phyloP scores from a whole-genome alignment of 305 asterid genomes.

The Solanum hybrid region DNA sequence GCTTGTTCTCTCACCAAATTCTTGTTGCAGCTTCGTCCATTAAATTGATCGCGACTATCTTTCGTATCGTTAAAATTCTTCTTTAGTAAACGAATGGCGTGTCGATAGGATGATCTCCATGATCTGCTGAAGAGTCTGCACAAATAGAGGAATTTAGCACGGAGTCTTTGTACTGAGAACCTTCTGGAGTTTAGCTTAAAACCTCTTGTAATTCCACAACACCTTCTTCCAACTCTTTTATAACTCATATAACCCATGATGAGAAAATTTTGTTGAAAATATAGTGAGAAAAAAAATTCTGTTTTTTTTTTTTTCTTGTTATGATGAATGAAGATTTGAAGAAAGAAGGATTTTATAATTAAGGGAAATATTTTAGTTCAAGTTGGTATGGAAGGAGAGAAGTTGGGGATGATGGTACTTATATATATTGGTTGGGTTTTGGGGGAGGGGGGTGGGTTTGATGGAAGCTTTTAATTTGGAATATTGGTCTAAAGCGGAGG shows the following conservation, averaged over 20 bases:
- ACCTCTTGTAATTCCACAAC: slow-evolving; percentile 22
- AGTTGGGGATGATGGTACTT: not conserved
- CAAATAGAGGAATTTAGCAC: slow-evolving; percentile 19
- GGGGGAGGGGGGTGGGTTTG: not conserved
- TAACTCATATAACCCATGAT: slow-evolving; percentile 20
- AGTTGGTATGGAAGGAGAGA: slow-evolving; percentile 1
- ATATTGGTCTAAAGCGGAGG: not conserved
- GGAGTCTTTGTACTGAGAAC: slow-evolving; percentile 34
- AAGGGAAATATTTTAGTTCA: not conserved
- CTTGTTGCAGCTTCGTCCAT: not conserved
- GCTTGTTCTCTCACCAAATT: not conserved
- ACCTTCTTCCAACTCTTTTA: slow-evolving; percentile 20
- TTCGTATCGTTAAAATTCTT: not conserved
- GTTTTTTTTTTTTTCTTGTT: not conserved
- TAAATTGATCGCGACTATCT: not conserved
- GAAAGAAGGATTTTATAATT: not conserved
- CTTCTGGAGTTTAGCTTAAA: slow-evolving; percentile 32
- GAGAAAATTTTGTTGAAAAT: not conserved
- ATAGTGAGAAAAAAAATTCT: not conserved
- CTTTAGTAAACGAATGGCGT: slow-evolving; percentile 13
- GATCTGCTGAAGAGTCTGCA: slow-evolving; percentile 22
- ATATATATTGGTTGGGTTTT: not conserved
- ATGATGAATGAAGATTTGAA: not conserved
- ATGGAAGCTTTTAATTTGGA: not conserved
- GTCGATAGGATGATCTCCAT: slow-evolving; percentile 19